Conservation (phyloP, 2,329 filamentous ascomycete species). For the Phaeosphaeria sp. region DNA sequence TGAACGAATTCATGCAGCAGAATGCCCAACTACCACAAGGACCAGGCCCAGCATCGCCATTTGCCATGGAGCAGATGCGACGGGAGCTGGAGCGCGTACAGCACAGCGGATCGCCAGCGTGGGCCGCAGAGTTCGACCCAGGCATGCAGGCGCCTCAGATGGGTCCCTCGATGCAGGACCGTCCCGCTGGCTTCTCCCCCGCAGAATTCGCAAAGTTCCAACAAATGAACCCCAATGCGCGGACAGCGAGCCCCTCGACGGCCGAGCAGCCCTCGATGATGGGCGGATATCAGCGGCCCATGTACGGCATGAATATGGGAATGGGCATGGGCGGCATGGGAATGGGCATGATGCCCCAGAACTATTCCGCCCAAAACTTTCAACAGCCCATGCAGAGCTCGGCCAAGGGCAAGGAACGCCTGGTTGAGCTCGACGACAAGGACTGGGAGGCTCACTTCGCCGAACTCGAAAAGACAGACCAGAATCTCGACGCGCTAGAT, state of each 20-base stretch:
- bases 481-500: conserved; percentile 59
- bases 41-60: conserved; percentile 61
- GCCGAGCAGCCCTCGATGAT: conserved; percentile 51
- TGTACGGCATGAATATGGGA: conserved; percentile 53
- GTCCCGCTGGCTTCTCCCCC: conserved; percentile 67
- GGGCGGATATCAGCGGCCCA: conserved; percentile 64
- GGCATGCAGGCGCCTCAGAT: conserved; percentile 68
- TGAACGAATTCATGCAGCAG: conserved; percentile 91
- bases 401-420: conserved; percentile 80
- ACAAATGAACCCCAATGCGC: conserved; percentile 64
- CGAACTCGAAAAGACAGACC: conserved; percentile 75
- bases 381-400: conserved; percentile 53
- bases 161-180: conserved; percentile 71
- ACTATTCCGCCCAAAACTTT: conserved; percentile 53
- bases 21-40: conserved; percentile 66
- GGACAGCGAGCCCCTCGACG: conserved; percentile 65
- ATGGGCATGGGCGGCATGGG: conserved; percentile 65
- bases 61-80: conserved; percentile 71
- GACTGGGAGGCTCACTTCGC: conserved; percentile 98
- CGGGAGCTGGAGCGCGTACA: conserved; percentile 65
- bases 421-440: conserved; percentile 90
- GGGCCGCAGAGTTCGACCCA: conserved; percentile 70
- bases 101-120: conserved; percentile 62
- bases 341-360: conserved; percentile 55
- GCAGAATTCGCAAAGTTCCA: conserved; percentile 90